Percentiles rank a stretch among this genome's conserved stretches.
phyloP scores from a whole-genome alignment of 192 early-diverging fungal species.

The Entomortierella chlamydospora region DNA sequence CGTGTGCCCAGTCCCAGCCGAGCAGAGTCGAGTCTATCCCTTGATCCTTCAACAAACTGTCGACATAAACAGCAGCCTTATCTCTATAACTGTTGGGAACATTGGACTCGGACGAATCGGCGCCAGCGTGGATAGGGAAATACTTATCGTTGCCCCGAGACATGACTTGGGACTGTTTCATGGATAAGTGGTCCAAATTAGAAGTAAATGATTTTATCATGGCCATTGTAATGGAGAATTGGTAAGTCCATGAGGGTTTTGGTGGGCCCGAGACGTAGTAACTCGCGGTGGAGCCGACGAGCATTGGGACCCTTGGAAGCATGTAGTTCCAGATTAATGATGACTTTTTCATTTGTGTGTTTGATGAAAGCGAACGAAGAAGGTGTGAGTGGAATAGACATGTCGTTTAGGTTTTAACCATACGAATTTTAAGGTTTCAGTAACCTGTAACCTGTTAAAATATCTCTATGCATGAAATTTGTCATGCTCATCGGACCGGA shows the following conservation, averaged over 20 bases:
- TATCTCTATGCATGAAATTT: too few relatives aligned
- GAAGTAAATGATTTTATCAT: conserved; percentile 26
- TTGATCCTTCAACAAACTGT: conserved; percentile 27
- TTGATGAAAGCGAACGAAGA: neutral
- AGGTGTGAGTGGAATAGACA: neutral
- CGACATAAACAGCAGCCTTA: conserved; percentile 44
- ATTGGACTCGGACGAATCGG: conserved; percentile 11
- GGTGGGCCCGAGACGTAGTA: conserved; percentile 53
- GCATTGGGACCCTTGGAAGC: conserved; percentile 30
- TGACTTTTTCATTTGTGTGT: conserved; percentile 12
- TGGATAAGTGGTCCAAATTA: conserved; percentile 45
- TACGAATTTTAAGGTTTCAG: too few relatives aligned
- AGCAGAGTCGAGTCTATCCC: conserved; percentile 42
- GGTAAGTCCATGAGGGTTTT: conserved; percentile 57
- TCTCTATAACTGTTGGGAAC: conserved; percentile 54
- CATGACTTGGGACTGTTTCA: conserved; percentile 41
- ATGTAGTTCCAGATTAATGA: conserved; percentile 33
- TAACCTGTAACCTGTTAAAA: neutral
- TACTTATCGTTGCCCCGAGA: conserved; percentile 34
- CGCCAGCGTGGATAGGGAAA: conserved; percentile 42
- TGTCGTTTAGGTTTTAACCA: neutral
- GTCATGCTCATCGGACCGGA: too few relatives aligned
- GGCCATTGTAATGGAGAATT: conserved; percentile 53
- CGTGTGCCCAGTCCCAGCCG: conserved; percentile 65
- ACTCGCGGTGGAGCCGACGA: conserved; percentile 36